These are phyloP conservation scores for Solanum hybrid DNA, from an alignment of 305 asterid genomes.

Conservation along the genomic window DNA sequence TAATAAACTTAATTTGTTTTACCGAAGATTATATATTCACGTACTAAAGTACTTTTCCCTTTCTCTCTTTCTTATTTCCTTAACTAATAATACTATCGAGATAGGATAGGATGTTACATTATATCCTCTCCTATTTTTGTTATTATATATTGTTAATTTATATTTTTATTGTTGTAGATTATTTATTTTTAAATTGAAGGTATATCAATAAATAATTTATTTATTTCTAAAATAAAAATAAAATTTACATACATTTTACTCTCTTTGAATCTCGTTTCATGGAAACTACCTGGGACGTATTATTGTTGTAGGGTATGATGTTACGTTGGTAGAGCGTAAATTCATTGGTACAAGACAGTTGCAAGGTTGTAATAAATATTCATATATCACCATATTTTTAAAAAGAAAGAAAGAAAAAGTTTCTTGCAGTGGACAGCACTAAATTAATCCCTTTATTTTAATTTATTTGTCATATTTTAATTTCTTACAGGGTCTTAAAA, in stretches of 20 bases:
- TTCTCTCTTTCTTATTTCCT: not conserved
- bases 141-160: no score
- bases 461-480: no score
- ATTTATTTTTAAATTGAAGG: no score
- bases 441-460: not conserved
- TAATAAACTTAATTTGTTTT: not conserved
- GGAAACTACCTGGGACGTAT: not conserved
- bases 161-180: no score
- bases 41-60: not conserved
- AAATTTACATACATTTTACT: no score
- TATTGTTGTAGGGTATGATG: not conserved
- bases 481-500: not conserved
- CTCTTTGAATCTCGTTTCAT: no score
- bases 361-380: not conserved
- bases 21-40: not conserved
- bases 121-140: no score
- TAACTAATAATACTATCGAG: not conserved
- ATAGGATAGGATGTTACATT: not conserved
- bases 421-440: not conserved
- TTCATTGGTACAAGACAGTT: not conserved
- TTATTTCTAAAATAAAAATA: no score
- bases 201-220: no score
- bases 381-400: not conserved
- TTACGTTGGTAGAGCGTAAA: not conserved
- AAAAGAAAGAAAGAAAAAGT: not conserved